phyloP scores from a whole-genome alignment of 1,284 basidiomycete genomes.

The Laetiporus sulphureus region DNA sequence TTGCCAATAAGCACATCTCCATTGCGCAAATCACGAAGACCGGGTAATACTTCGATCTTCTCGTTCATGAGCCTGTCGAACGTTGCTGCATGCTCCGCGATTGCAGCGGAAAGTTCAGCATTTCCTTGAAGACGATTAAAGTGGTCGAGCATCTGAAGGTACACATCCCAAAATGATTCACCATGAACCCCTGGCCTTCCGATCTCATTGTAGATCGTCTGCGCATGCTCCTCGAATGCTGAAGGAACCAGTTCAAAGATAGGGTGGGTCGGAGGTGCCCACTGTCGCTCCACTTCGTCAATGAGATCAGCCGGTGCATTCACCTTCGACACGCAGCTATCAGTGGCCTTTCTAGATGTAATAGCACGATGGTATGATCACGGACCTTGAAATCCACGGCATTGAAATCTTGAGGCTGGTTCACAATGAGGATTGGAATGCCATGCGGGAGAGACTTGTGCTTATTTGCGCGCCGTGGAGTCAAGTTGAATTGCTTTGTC shows the following conservation, averaged over 20 bases:
- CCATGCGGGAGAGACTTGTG: constrained; percentile 30
- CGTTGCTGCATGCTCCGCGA: no score
- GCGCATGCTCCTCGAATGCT: background rate
- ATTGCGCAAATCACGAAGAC: no score
- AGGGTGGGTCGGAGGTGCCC: constrained; percentile 19
- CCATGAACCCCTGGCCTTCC: background rate
- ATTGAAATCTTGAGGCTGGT: constrained; percentile 10
- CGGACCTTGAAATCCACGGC: constrained; percentile 25
- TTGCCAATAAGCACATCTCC: no score
- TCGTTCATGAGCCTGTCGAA: no score
- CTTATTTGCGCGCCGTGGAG: constrained; percentile 15
- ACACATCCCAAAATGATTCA: background rate
- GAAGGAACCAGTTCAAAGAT: constrained; percentile 22
- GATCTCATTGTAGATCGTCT: background rate
- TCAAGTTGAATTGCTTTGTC: constrained; percentile 18
- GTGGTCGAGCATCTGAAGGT: no score
- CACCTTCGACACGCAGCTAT: constrained; percentile 6
- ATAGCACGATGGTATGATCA: background rate
- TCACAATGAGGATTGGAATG: constrained; percentile 23
- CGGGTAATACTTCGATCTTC: no score
- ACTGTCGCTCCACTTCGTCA: constrained; percentile 14
- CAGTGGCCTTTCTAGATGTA: background rate
- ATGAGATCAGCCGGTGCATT: constrained; percentile 15
- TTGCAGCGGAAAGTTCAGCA: no score
- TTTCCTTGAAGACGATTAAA: no score